Percentiles rank a stretch among this genome's conserved stretches.
Conservation (phyloP, 768 basidiomycete genomes). For the Podaxis carcinomalis region DNA sequence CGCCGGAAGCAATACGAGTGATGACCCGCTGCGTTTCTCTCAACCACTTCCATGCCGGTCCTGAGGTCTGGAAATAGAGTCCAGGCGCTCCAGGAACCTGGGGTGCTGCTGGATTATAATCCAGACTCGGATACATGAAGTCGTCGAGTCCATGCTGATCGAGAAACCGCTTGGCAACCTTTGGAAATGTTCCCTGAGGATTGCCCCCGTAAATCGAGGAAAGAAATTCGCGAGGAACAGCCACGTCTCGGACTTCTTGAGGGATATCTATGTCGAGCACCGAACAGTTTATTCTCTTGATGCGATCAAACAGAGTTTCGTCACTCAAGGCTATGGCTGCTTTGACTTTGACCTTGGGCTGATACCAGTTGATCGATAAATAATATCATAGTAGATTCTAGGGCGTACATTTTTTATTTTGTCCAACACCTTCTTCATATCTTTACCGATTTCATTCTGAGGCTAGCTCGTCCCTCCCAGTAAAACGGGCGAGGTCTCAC, state of each 20-base stretch:
- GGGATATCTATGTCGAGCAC: not conserved
- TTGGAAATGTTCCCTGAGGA: slow-evolving; percentile 15
- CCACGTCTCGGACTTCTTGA: slow-evolving; percentile 3
- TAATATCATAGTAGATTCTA: not conserved
- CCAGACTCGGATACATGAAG: slow-evolving; percentile 24
- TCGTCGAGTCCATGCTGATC: slow-evolving; percentile 21
- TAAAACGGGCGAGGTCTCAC: not conserved
- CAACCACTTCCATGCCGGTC: not conserved
- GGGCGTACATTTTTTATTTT: not conserved
- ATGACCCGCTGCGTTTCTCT: slow-evolving; percentile 18
- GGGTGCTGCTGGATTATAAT: slow-evolving; percentile 19
- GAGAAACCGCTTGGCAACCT: slow-evolving; percentile 14
- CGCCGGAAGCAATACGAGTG: slow-evolving; percentile 24
- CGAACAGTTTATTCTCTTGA: not conserved
- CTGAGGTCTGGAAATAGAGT: slow-evolving; percentile 17
- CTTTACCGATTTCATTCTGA: not conserved
- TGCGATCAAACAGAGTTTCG: not conserved
- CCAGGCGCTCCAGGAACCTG: slow-evolving; percentile 27
- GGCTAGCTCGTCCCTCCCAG: not conserved
- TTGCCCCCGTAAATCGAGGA: slow-evolving; percentile 22
- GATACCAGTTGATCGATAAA: not conserved
- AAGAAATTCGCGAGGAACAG: slow-evolving; percentile 17
- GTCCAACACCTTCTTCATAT: not conserved
- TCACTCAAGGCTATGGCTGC: not conserved
- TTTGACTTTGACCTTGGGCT: not conserved